Base-by-base conservation (phyloP, 768 basidiomycete species). In the Tricholoma flavovirens region DNA sequence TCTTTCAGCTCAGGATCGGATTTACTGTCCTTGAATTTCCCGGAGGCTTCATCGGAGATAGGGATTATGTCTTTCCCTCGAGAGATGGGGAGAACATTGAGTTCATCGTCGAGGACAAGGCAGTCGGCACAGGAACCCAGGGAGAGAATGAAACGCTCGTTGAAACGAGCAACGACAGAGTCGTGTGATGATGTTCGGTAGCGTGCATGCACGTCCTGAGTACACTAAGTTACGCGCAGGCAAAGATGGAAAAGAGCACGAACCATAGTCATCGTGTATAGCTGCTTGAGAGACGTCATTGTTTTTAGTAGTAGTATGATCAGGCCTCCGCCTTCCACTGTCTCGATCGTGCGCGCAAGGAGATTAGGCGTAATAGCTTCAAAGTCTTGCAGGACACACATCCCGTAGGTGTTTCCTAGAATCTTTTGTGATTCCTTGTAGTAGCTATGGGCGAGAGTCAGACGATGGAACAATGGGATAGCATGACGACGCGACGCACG, bases 341-440 rank as follows among this genome's bases (percentile, higher is more conserved):
- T 99, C 75, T 99, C 97, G 51, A 98, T 93, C 12, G 97, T 98
- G 57, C 96, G 79, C 4, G 97, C 97, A 42, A 98, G 86, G 49
- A 98, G 74, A 73, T 99, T 99, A 14, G 97, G 97, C 1, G 97
- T 99, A 59, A 99, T 84, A 4, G 97, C 96, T 68, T 99, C 97
- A 61, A 98, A 99, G 66, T 98, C 97, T 72, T 98, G 97, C 49
- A 99, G 75, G 1, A 98, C 83, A 57, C 91, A 86, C 93, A 98
- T 98, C 42, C 96, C 96, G 70, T 89, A 98, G 0, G 97, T 99
- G 67, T 98, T 90, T 62, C 96, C 97, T 33, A 99, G 83, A 60
- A 98, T 93, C 73, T 96, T 97, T 49, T 95, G 85, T 0, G 94
- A 93, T 64, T 98, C 96, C 69, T 97, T 97, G 77, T 98, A 98